Conservation (phyloP, 768 basidiomycete species). For the Mycena indigotica region DNA sequence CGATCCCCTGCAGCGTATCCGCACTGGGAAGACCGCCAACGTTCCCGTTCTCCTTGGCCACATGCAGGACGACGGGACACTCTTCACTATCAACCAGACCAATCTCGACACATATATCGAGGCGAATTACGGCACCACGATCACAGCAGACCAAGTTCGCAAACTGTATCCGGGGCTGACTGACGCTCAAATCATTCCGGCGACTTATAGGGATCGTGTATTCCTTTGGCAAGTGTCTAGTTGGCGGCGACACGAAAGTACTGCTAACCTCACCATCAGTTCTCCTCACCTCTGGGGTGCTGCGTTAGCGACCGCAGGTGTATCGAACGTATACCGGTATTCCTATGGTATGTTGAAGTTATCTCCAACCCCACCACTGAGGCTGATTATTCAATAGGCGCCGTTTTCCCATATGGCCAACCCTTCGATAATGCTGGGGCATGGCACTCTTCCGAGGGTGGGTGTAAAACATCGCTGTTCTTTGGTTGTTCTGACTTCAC, state of each 20-base stretch:
- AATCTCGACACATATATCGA: slow-evolving; percentile 17
- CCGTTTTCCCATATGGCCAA: slow-evolving; percentile 25
- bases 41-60: slow-evolving; percentile 23
- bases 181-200: slow-evolving; percentile 18
- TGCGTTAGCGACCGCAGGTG: slow-evolving; percentile 18
- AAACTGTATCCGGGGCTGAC: slow-evolving; percentile 25
- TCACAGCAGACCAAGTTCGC: slow-evolving; percentile 16
- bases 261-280: not conserved
- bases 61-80: slow-evolving; percentile 22
- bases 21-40: slow-evolving; percentile 14
- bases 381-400: slow-evolving; percentile 1
- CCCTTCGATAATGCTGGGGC: slow-evolving; percentile 25
- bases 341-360: slow-evolving; percentile 17
- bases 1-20: slow-evolving; percentile 22
- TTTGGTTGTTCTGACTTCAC: not conserved
- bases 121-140: not conserved
- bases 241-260: not conserved
- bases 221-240: slow-evolving; percentile 19
- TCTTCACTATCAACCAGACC: slow-evolving; percentile 21
- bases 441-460: slow-evolving; percentile 27
- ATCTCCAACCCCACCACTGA: not conserved
- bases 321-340: slow-evolving; percentile 22
- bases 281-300: slow-evolving; percentile 15
- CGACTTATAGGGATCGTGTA: slow-evolving; percentile 14
- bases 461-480: not conserved